Evolutionary conservation across 306 rosid genomes (phyloP).

Genomic region (Vachellia pachyceras): DNA sequence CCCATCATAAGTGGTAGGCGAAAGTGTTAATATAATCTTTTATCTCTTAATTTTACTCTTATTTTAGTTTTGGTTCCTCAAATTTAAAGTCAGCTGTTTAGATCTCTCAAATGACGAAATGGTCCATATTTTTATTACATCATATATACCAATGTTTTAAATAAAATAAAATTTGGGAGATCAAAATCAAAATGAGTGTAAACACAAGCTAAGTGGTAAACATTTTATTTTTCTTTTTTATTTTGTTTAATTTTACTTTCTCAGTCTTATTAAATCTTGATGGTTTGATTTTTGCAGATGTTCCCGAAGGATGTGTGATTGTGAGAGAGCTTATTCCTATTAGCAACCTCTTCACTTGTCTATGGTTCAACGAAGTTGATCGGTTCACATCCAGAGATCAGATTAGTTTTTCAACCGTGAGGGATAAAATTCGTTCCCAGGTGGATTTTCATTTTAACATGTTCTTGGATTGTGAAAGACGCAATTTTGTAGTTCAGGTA

Average conservation of each 20-base stretch:
- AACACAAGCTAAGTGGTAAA: no score
- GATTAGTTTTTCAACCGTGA: slow-evolving; percentile 78
- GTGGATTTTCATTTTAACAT: slow-evolving; percentile 72
- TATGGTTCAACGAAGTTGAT: slow-evolving; percentile 76
- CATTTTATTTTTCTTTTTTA: no score
- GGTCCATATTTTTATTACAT: no score
- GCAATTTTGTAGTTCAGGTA: slow-evolving; percentile 94
- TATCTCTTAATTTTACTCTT: no score
- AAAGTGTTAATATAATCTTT: not conserved
- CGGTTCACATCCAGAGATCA: slow-evolving; percentile 80
- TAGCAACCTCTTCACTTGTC: slow-evolving; percentile 70
- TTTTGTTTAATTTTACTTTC: no score
- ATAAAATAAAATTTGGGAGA: no score
- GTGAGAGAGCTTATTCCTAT: slow-evolving; percentile 70
- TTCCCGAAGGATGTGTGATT: slow-evolving; percentile 73
- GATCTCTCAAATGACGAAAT: no score
- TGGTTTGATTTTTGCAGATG: slow-evolving; percentile 55
- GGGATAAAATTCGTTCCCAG: slow-evolving; percentile 69
- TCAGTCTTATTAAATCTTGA: slow-evolving; percentile 23
- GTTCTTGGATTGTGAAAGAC: slow-evolving; percentile 94
- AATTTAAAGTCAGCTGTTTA: no score
- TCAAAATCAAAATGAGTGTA: no score
- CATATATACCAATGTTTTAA: no score
- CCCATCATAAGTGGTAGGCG: slow-evolving; percentile 74
- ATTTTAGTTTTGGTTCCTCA: no score